A percentile compares a stretch with the other conserved stretches of the same genome.
phyloP scores from a whole-genome alignment of 2,329 filamentous ascomycete genomes.

The Aspergillus ustus region DNA sequence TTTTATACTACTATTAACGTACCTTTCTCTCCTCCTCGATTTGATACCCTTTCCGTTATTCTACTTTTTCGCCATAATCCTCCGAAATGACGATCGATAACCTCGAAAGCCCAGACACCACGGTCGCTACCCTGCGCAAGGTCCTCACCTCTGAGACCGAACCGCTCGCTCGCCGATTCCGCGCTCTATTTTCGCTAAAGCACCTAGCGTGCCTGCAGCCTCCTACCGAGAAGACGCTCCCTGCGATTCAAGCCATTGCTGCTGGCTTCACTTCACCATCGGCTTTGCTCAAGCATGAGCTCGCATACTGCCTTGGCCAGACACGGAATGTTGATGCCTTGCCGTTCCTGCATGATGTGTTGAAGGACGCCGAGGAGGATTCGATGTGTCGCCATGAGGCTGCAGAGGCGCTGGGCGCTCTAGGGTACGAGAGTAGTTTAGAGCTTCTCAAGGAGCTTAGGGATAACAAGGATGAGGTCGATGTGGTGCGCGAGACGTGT shows the following conservation, averaged over 20 bases:
- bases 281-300: constrained; percentile 90
- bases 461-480: constrained; percentile 75
- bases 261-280: constrained; percentile 84
- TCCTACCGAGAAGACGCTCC: constrained; percentile 60
- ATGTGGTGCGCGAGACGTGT: constrained; percentile 90
- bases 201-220: constrained; percentile 76
- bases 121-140: constrained; percentile 60
- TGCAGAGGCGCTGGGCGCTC: constrained; percentile 88
- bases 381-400: constrained; percentile 96
- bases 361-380: constrained; percentile 82
- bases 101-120: constrained; percentile 35
- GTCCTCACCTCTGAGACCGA: constrained; percentile 79
- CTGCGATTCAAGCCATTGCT: constrained; percentile 79
- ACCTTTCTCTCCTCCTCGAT: not conserved
- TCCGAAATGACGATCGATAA: constrained; percentile 37
- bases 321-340: constrained; percentile 77
- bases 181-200: constrained; percentile 96
- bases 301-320: constrained; percentile 96
- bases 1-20: constrained; percentile 15
- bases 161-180: constrained; percentile 86
- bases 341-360: constrained; percentile 71
- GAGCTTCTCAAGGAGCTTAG: constrained; percentile 73
- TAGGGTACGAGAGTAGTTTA: constrained; percentile 76
- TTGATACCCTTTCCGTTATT: not conserved
- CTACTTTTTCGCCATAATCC: not conserved